These are phyloP conservation scores for Diaporthe ilicicola DNA, from an alignment of 2,329 filamentous ascomycete species.

Conservation along the genomic window DNA sequence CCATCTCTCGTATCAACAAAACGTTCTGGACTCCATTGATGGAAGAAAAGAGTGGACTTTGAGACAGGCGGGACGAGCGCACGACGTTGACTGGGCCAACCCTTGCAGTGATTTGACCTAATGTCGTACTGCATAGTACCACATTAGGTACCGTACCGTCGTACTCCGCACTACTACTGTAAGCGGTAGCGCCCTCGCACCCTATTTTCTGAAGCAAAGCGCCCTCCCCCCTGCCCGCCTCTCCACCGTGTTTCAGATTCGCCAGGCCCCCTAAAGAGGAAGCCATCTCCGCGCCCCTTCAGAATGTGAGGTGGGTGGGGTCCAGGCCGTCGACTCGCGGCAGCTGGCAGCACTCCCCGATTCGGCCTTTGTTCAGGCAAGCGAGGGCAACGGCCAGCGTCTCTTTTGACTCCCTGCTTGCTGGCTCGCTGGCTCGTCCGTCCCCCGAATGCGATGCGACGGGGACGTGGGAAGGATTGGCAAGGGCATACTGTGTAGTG, in stretches of 20 bases:
- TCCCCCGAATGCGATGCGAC: slow-evolving; percentile 10
- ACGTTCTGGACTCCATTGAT: slow-evolving; percentile 24
- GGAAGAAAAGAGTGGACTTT: slow-evolving; percentile 23
- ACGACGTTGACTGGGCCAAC: slow-evolving; percentile 15
- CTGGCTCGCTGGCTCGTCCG: neutral
- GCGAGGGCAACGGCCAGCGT: slow-evolving; percentile 14
- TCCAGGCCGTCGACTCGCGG: slow-evolving; percentile 25
- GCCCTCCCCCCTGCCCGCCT: slow-evolving; percentile 34
- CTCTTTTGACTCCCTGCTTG: neutral
- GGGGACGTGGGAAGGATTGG: neutral
- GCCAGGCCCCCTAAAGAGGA: slow-evolving; percentile 38
- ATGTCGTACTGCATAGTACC: slow-evolving; percentile 20
- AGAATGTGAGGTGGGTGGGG: slow-evolving; percentile 37
- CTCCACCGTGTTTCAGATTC: slow-evolving; percentile 58
- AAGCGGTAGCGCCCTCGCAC: slow-evolving; percentile 32
- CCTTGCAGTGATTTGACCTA: slow-evolving; percentile 22
- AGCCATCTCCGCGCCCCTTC: slow-evolving; percentile 29
- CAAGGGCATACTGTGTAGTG: neutral
- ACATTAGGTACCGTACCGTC: slow-evolving; percentile 8
- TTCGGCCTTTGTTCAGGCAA: slow-evolving; percentile 21
- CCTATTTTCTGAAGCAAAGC: slow-evolving; percentile 58
- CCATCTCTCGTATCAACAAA: slow-evolving; percentile 18
- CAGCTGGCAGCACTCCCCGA: slow-evolving; percentile 24
- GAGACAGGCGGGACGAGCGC: slow-evolving; percentile 20
- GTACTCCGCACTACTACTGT: slow-evolving; percentile 9